Evolutionary conservation across 768 basidiomycete genomes (phyloP).

Genomic region (Cantharellus anzutake): DNA sequence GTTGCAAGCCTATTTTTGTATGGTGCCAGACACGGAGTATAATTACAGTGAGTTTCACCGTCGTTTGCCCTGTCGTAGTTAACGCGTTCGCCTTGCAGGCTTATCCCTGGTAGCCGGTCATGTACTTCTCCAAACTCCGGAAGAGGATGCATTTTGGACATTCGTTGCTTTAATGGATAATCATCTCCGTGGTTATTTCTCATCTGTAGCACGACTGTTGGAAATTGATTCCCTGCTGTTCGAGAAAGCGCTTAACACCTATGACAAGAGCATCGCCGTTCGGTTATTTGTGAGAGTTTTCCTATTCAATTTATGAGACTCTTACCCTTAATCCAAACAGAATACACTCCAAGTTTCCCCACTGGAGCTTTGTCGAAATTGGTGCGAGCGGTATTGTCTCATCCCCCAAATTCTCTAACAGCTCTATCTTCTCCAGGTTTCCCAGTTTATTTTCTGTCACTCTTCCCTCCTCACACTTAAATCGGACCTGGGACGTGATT

Average conservation of each 20-base stretch:
- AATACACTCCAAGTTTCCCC: slow-evolving; percentile 39
- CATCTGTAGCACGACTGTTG: slow-evolving; percentile 36
- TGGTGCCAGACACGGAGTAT: slow-evolving; percentile 74
- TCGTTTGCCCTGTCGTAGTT: background rate
- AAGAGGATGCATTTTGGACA: slow-evolving; percentile 85
- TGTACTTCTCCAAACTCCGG: slow-evolving; percentile 52
- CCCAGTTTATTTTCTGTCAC: slow-evolving; percentile 45
- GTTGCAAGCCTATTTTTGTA: slow-evolving; percentile 53
- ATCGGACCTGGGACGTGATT: slow-evolving; percentile 57
- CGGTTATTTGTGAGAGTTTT: slow-evolving; percentile 31
- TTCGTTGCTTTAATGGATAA: slow-evolving; percentile 75
- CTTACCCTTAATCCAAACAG: background rate
- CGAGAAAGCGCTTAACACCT: slow-evolving; percentile 42
- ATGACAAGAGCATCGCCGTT: slow-evolving; percentile 39
- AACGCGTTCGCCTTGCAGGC: slow-evolving; percentile 23
- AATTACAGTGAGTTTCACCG: slow-evolving; percentile 27
- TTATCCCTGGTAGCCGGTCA: slow-evolving; percentile 54
- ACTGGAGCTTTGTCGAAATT: slow-evolving; percentile 36
- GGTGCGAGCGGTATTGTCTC: slow-evolving; percentile 24
- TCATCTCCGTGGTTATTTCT: slow-evolving; percentile 63
- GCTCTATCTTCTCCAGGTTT: slow-evolving; percentile 30
- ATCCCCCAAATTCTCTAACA: background rate
- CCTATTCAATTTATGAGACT: background rate
- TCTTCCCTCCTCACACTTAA: slow-evolving; percentile 43
- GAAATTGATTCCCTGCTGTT: slow-evolving; percentile 64